Evolutionary conservation across 1,284 basidiomycete genomes (phyloP), one percentile per base, ranked within the genome.

Genomic region (Butyriboletus regius): DNA sequence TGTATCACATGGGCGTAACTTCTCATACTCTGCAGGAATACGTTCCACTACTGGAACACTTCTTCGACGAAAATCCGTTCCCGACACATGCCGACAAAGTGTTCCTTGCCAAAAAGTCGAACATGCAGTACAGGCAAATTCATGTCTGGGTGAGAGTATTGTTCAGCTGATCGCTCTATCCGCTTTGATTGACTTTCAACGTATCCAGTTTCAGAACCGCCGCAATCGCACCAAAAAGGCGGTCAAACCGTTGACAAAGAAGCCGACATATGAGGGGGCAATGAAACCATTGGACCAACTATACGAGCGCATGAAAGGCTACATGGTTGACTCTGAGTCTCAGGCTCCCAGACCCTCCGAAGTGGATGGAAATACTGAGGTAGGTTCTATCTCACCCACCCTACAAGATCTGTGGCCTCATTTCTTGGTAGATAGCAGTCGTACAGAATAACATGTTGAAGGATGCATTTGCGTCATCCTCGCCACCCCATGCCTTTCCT

Each of bases 61-160:
- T 78, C 35, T 83, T 81, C 29, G 63, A 69, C 0, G 54, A 67
- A 13, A 78, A 82, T 43, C 69, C 75, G 0, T 80, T 76, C 17
- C 81, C 81, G 0, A 69, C 73, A 0, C 66, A 69, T 0, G 57
- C 67, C 0, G 78, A 83, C 32, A 75, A 75, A 2, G 33, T 51
- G 0, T 50, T 68, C 0, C 63, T 82, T 0, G 80, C 81, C 0
- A 35, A 61, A 0, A 71, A 73, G 24, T 71, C 73, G 0, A 61
- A 67, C 3, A 81, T 83, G 79, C 60, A 72, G 0, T 67, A 66
- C 1, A 59, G 71, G 1, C 81, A 84, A 56, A 77, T 84, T 1
- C 73, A 78, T 54, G 74, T 80, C 24, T 84, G 82, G 80, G 79
- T 80, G 31, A 7, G 70, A n/a, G n/a, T n/a, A n/a, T n/a, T n/a